Evolutionary conservation across 768 basidiomycete species (phyloP).

Genomic region (Mycena belliarum): DNA sequence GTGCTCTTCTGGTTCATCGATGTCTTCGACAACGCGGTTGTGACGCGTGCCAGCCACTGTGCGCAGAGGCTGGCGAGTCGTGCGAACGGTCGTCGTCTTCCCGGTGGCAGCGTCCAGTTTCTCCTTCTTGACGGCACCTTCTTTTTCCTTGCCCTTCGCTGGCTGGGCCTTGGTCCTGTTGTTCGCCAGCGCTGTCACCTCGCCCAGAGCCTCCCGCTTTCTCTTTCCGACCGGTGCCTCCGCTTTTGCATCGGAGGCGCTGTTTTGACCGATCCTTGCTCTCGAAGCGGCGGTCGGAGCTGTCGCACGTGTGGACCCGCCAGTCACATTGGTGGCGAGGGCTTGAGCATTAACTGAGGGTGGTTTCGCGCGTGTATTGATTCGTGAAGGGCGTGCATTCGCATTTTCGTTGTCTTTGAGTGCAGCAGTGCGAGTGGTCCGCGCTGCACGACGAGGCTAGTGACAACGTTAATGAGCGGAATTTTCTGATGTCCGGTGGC

Average conservation of each 20-base stretch:
- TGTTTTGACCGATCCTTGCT: slow-evolving; percentile 44
- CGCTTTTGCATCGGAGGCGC: slow-evolving; percentile 39
- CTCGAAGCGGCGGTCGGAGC: slow-evolving; percentile 54
- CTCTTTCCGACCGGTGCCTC: slow-evolving; percentile 8
- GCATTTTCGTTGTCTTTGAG: slow-evolving; percentile 72
- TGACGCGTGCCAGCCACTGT: slow-evolving; percentile 51
- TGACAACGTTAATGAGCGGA: neutral
- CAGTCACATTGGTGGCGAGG: slow-evolving; percentile 31
- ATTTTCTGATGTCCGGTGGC: neutral
- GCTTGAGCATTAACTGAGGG: slow-evolving; percentile 44
- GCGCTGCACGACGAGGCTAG: slow-evolving; percentile 56
- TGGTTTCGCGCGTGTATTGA: slow-evolving; percentile 61
- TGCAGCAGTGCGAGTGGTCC: slow-evolving; percentile 52
- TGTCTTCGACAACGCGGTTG: slow-evolving; percentile 25
- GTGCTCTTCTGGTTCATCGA: slow-evolving; percentile 27
- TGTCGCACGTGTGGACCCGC: slow-evolving; percentile 47
- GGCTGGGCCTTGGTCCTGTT: slow-evolving; percentile 49
- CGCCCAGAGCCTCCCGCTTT: slow-evolving; percentile 16
- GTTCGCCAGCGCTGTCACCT: slow-evolving; percentile 38
- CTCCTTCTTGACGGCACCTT: slow-evolving; percentile 43
- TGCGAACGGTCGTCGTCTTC: slow-evolving; percentile 47
- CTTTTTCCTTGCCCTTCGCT: slow-evolving; percentile 62
- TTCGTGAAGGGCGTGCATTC: slow-evolving; percentile 60
- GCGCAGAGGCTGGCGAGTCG: slow-evolving; percentile 55
- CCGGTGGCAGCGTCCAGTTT: slow-evolving; percentile 66